A percentile compares a stretch with the other conserved stretches of the same genome.
Evolutionary conservation across 768 basidiomycete species (phyloP).

Genomic region (Agaricus subrufescens): DNA sequence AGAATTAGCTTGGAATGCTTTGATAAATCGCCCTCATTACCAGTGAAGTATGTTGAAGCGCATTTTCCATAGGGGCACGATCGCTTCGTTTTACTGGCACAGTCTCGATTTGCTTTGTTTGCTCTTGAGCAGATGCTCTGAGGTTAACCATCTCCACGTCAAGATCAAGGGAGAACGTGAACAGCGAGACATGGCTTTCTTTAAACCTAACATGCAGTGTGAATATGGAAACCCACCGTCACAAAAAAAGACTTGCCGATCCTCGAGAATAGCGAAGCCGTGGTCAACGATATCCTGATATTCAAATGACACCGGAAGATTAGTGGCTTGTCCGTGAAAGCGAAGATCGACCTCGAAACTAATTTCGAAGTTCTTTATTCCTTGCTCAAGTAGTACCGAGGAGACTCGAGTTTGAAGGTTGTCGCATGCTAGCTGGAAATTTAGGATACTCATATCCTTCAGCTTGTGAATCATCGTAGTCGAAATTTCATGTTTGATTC

Average conservation of each 20-base stretch:
- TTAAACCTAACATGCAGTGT: conserved; percentile 16
- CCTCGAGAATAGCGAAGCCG: conserved; percentile 12
- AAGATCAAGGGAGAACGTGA: conserved; percentile 21
- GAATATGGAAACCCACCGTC: neutral
- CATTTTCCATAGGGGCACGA: neutral
- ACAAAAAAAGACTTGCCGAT: neutral
- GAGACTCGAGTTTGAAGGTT: conserved; percentile 16
- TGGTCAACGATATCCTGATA: conserved; percentile 14
- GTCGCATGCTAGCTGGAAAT: conserved; percentile 10
- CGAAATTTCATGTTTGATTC: conserved; percentile 21
- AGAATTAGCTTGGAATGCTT: neutral
- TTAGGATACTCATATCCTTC: conserved; percentile 14
- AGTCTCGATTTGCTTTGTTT: conserved; percentile 6
- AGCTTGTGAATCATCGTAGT: conserved; percentile 19
- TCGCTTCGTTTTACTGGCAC: neutral
- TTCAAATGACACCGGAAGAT: conserved; percentile 17
- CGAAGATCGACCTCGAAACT: conserved; percentile 23
- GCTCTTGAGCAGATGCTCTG: conserved; percentile 18
- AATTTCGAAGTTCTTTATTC: conserved; percentile 12
- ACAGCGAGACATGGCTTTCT: conserved; percentile 17
- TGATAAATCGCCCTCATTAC: neutral
- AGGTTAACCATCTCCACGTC: conserved; percentile 21
- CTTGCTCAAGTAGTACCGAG: conserved; percentile 18
- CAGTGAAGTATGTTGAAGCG: conserved; percentile 1
- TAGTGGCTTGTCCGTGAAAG: conserved; percentile 23